phyloP scores from a whole-genome alignment of 441 rosid genomes.

The Francoa sonchifolia region DNA sequence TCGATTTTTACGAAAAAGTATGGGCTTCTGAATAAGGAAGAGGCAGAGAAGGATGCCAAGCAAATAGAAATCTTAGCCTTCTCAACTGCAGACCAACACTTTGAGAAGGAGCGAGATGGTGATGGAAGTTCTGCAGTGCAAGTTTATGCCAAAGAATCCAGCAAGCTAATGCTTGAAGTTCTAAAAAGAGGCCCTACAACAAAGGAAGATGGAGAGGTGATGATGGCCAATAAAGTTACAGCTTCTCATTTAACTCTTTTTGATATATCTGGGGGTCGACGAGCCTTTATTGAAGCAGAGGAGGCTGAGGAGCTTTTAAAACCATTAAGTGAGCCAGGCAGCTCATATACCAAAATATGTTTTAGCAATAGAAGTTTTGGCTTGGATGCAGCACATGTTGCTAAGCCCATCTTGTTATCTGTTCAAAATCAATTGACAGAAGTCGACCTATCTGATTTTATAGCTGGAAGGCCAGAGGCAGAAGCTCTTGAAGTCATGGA shows the following conservation, averaged over 20 bases:
- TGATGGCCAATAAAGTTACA: constrained; percentile 17
- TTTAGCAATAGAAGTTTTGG: constrained; percentile 93
- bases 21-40: constrained; percentile 54
- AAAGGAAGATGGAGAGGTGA: constrained; percentile 26
- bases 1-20: constrained; percentile 74
- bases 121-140: constrained; percentile 90
- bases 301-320: constrained; percentile 71
- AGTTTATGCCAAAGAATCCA: constrained; percentile 85
- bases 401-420: constrained; percentile 62
- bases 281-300: constrained; percentile 65
- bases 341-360: constrained; percentile 60
- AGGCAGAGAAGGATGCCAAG: constrained; percentile 69
- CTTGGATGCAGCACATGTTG: constrained; percentile 63
- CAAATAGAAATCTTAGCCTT: constrained; percentile 62
- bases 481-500: constrained; percentile 89
- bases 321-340: constrained; percentile 63
- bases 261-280: constrained; percentile 61
- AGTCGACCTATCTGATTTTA: constrained; percentile 76
- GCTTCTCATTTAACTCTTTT: constrained; percentile 25
- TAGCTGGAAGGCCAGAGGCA: constrained; percentile 82
- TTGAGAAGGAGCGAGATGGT: constrained; percentile 84
- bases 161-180: constrained; percentile 66
- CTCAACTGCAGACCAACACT: constrained; percentile 42
- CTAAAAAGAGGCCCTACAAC: constrained; percentile 51
- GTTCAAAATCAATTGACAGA: constrained; percentile 64